phyloP scores from a whole-genome alignment of 2,329 filamentous ascomycete genomes.

The Calonectria pseudoreteaudii region DNA sequence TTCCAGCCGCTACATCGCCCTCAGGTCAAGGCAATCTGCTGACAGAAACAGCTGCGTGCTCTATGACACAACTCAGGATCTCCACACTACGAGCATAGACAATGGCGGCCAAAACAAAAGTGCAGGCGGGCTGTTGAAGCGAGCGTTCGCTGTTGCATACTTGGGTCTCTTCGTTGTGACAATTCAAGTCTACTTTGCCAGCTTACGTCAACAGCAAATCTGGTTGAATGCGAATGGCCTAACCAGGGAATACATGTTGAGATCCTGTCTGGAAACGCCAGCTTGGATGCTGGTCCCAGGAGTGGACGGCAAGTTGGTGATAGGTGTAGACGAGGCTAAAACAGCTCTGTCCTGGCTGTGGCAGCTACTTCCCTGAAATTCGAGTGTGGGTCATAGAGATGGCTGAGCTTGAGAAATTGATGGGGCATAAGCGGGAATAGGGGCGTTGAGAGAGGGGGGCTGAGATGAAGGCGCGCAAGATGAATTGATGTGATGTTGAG shows the following conservation, averaged over 20 bases:
- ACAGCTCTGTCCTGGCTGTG: not conserved
- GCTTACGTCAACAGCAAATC: slow-evolving; percentile 37
- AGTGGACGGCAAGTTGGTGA: slow-evolving; percentile 20
- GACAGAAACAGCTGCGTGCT: not conserved
- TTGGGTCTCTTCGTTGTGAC: slow-evolving; percentile 21
- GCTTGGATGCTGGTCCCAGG: slow-evolving; percentile 16
- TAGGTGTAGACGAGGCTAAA: not conserved
- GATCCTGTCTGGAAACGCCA: slow-evolving; percentile 6
- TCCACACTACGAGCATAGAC: not conserved
- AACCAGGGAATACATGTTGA: slow-evolving; percentile 46
- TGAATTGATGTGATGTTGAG: not conserved
- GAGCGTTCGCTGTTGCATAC: slow-evolving; percentile 15
- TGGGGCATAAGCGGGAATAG: not conserved
- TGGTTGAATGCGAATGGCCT: slow-evolving; percentile 48
- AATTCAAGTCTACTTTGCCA: slow-evolving; percentile 33
- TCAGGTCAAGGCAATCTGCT: not conserved
- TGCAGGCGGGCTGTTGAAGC: not conserved
- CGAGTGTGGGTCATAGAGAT: not conserved
- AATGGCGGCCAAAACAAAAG: not conserved
- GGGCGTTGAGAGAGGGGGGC: not conserved
- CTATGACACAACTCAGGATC: not conserved
- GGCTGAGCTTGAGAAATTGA: not conserved
- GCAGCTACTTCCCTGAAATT: not conserved
- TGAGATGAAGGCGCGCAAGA: not conserved
- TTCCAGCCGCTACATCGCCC: not conserved